These are phyloP conservation scores for Sindora glabra DNA, from an alignment of 306 rosid species.

Conservation along the genomic window DNA sequence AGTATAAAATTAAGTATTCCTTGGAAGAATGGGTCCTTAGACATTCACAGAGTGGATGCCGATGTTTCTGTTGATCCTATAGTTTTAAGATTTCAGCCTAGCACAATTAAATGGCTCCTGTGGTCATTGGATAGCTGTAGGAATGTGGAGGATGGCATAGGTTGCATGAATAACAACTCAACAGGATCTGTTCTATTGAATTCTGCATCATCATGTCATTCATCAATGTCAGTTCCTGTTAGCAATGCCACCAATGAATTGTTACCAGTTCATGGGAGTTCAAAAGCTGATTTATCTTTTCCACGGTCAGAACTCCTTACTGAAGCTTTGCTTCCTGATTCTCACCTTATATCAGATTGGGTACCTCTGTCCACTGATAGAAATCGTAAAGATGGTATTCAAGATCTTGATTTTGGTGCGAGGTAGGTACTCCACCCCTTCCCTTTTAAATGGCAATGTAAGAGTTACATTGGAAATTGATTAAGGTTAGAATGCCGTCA, in stretches of 20 bases:
- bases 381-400: slow-evolving; percentile 31
- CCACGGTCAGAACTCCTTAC: slow-evolving; percentile 29
- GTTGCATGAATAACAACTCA: slow-evolving; percentile 18
- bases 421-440: slow-evolving; percentile 43
- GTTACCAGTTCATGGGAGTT: slow-evolving; percentile 27
- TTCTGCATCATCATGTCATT: slow-evolving; percentile 25
- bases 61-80: slow-evolving; percentile 69
- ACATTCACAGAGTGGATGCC: slow-evolving; percentile 74
- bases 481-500: background rate
- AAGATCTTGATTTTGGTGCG: slow-evolving; percentile 85
- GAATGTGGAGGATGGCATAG: slow-evolving; percentile 36
- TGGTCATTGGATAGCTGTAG: slow-evolving; percentile 50
- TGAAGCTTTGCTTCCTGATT: slow-evolving; percentile 47
- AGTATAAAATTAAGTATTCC: slow-evolving; percentile 75
- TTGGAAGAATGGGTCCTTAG: slow-evolving; percentile 93
- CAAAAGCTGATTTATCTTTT: slow-evolving; percentile 19
- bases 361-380: slow-evolving; percentile 42
- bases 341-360: slow-evolving; percentile 83
- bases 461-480: background rate
- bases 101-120: slow-evolving; percentile 62
- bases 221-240: slow-evolving; percentile 31
- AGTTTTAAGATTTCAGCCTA: slow-evolving; percentile 67
- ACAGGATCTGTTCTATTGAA: slow-evolving; percentile 32
- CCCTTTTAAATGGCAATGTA: slow-evolving; percentile 3
- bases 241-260: slow-evolving; percentile 18